Evolutionary conservation across 768 basidiomycete species (phyloP).

Genomic region (Ramaria rubella): DNA sequence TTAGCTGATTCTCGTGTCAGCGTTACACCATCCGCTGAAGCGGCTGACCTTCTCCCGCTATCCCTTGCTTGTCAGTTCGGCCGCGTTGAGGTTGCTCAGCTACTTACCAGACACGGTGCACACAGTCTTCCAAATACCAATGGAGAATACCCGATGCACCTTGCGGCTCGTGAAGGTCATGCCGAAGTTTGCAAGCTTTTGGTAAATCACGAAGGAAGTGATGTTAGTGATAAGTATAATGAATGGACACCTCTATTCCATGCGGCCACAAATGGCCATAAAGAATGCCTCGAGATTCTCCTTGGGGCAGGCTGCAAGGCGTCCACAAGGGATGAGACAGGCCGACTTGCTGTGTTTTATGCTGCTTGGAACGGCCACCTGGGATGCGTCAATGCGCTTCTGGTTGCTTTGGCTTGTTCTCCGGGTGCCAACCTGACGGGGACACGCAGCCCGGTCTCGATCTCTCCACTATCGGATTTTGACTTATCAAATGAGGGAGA

Average conservation of each 20-base stretch:
- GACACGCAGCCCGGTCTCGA: constrained; percentile 7
- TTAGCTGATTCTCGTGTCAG: constrained; percentile 64
- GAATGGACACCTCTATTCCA: constrained; percentile 98
- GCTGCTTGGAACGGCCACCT: constrained; percentile 95
- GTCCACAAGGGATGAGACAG: constrained; percentile 75
- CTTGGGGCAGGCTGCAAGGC: constrained; percentile 74
- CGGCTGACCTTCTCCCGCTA: constrained; percentile 74
- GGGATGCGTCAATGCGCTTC: constrained; percentile 54
- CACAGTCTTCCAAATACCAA: constrained; percentile 80
- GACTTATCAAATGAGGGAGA: constrained; percentile 51
- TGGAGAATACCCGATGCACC: constrained; percentile 95
- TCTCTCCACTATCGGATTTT: constrained; percentile 25
- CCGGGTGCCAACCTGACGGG: not conserved
- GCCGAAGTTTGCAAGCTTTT: constrained; percentile 76
- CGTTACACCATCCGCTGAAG: constrained; percentile 48
- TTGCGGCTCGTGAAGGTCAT: constrained; percentile 91
- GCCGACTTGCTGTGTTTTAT: constrained; percentile 82
- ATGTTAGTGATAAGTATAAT: constrained; percentile 90
- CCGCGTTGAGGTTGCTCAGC: constrained; percentile 70
- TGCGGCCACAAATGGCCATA: constrained; percentile 81
- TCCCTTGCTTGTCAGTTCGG: constrained; percentile 90
- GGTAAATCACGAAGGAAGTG: constrained; percentile 69
- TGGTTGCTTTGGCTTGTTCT: constrained; percentile 34
- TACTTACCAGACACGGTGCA: constrained; percentile 75
- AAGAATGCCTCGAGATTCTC: constrained; percentile 67